A percentile compares a stretch with the other conserved stretches of the same genome.
phyloP scores from a whole-genome alignment of 2,329 filamentous ascomycete species.

The Paecilomyces sp. region DNA sequence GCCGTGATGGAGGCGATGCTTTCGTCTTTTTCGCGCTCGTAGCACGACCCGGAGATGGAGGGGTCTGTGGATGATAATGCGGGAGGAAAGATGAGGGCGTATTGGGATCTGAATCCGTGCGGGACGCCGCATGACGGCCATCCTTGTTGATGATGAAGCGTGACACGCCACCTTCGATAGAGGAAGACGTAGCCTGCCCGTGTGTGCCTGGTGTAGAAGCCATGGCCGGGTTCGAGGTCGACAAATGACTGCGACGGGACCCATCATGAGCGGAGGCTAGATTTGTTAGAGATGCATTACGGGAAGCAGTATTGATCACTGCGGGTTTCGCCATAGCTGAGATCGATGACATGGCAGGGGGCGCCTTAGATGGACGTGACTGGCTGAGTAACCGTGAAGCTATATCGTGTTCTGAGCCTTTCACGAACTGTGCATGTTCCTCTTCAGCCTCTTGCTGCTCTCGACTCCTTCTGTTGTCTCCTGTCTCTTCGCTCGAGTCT shows the following conservation, averaged over 20 bases:
- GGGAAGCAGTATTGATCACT: conserved; percentile 25
- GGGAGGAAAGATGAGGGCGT: conserved; percentile 41
- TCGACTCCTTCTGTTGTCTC: neutral
- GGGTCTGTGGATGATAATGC: conserved; percentile 40
- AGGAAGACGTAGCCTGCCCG: conserved; percentile 36
- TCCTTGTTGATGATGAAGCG: conserved; percentile 35
- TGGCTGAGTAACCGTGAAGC: conserved; percentile 30
- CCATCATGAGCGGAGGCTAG: conserved; percentile 25
- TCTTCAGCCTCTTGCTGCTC: conserved; percentile 9
- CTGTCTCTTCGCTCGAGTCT: conserved; percentile 3
- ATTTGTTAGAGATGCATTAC: conserved; percentile 29
- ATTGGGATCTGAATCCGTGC: conserved; percentile 37
- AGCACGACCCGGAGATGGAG: conserved; percentile 31
- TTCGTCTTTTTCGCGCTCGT: conserved; percentile 18
- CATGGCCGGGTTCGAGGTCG: conserved; percentile 17
- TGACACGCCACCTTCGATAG: conserved; percentile 41
- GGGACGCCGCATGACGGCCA: conserved; percentile 23
- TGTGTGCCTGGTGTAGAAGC: conserved; percentile 20
- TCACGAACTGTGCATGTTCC: conserved; percentile 11
- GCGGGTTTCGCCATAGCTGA: conserved; percentile 37
- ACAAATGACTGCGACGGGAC: conserved; percentile 22
- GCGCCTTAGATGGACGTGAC: conserved; percentile 36
- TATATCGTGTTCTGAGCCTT: conserved; percentile 25
- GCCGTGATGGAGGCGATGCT: conserved; percentile 26
- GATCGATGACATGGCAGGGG: conserved; percentile 42